Conservation (phyloP, 495 filamentous ascomycete species). For the Penicillium roqueforti region DNA sequence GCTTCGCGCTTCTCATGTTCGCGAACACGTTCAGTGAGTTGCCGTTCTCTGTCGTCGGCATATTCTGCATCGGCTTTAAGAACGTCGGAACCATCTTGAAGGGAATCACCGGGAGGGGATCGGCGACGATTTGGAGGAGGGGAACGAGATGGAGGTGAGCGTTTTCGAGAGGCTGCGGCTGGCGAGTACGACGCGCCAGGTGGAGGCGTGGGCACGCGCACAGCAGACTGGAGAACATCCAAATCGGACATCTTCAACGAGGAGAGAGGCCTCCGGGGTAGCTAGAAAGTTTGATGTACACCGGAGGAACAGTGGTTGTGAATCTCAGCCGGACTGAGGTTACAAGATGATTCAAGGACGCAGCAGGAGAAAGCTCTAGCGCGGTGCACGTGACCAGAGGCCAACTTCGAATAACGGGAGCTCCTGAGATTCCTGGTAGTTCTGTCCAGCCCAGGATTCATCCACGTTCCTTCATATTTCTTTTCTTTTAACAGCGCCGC, state of each 20-base stretch:
- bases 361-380: constrained; percentile 32
- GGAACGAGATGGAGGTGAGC: constrained; percentile 59
- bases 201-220: constrained; percentile 63
- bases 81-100: constrained; percentile 33
- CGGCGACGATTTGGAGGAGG: constrained; percentile 60
- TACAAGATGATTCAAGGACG: constrained; percentile 9
- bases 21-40: constrained; percentile 56
- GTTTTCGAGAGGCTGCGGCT: constrained; percentile 53
- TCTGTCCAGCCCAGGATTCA: constrained; percentile 4
- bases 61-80: constrained; percentile 53
- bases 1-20: constrained; percentile 51
- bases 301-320: constrained; percentile 14
- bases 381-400: constrained; percentile 9
- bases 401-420: constrained; percentile 3
- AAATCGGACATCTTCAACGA: constrained; percentile 40
- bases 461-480: constrained; percentile 8
- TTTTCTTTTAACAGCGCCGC: constrained; percentile 2
- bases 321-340: constrained; percentile 8
- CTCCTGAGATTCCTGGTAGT: constrained; percentile 9
- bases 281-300: constrained; percentile 3
- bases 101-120: constrained; percentile 49
- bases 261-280: constrained; percentile 8
- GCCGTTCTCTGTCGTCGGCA: constrained; percentile 57
- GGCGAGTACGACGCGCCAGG: constrained; percentile 49
- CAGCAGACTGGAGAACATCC: constrained; percentile 59